Evolutionary conservation across 1,139 yeast species (phyloP), one percentile per base, ranked within the genome.

Genomic region (Candida tetrigidarum): DNA sequence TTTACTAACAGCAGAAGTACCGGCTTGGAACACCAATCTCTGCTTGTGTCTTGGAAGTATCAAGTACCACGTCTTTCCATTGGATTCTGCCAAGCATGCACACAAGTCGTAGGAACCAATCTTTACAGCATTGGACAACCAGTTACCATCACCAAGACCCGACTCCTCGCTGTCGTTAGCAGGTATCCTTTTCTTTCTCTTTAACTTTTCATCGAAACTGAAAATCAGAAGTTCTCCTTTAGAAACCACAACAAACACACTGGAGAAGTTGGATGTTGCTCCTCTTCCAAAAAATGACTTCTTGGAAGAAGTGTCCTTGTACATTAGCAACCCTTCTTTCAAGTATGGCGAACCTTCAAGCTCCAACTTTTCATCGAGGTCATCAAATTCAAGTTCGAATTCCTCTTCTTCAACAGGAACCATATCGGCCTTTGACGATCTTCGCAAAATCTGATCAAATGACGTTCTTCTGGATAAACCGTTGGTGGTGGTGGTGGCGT

Each of bases 281-380:
- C 8, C 35, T 46, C 58, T 49, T 20, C 53, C 47, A 45, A 64
- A 63, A 42, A 63, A 56, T 12, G 64, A 59, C 54, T 51, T 12
- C 54, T 46, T 18, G 52, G 39, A 4, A 55, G 46, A 27, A 61
- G 56, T 29, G 42, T 30, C 22, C 18, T 16, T 30, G 9, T 30
- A 71, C 53, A 80, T 76, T 50, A 86, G 69, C 38, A 86, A 62
- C 0, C 96, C 95, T 65, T 87, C 95, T 58, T 86, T 85, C 47
- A 84, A 78, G 79, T 88, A 86, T 1, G 95, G 95, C 2, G 92
- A 81, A 0, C 93, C 95, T 43, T 77, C 75, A 37, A 83, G 70
- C 52, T 83, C 88, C 50, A 86, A 67, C 28, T 77, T 75, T 51
- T 80, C 76, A 61, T 85, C 91, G 49, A 56, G 44, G 14, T 27